These are phyloP conservation scores for Volvox africanus DNA, from an alignment of 139 green algal genomes.

Conservation along the genomic window DNA sequence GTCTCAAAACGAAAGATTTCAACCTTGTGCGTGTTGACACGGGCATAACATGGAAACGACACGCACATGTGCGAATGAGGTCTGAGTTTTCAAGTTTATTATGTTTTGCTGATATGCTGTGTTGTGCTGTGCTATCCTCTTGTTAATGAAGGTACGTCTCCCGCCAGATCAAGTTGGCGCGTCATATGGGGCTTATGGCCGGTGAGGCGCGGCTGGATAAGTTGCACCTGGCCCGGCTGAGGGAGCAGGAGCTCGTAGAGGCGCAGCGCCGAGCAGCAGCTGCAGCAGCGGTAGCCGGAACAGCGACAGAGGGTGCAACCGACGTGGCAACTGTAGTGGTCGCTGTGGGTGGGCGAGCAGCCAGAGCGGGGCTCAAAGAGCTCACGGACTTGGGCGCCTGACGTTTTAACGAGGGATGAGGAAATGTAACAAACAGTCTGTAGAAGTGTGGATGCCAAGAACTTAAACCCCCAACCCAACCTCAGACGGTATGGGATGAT, in stretches of 20 bases:
- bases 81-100: no score
- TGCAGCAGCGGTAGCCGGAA: background rate
- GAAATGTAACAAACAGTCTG: no score
- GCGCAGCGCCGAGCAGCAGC: background rate
- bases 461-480: no score
- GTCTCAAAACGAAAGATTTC: background rate
- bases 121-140: no score
- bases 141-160: constrained; percentile 27
- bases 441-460: no score
- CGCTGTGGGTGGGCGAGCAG: background rate
- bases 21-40: no score
- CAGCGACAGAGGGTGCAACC: background rate
- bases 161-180: constrained; percentile 49
- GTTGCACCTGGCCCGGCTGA: constrained; percentile 21
- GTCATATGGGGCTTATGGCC: constrained; percentile 53
- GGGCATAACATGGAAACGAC: no score
- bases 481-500: no score
- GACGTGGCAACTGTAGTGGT: background rate
- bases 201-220: constrained; percentile 50
- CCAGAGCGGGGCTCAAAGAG: background rate
- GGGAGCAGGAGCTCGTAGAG: constrained; percentile 31
- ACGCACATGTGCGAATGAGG: no score
- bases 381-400: background rate
- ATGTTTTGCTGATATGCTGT: no score
- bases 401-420: background rate